Evolutionary conservation across 1,139 yeast species (phyloP), one percentile per base, ranked within the genome.

Genomic region (Candida tunisiensis): DNA sequence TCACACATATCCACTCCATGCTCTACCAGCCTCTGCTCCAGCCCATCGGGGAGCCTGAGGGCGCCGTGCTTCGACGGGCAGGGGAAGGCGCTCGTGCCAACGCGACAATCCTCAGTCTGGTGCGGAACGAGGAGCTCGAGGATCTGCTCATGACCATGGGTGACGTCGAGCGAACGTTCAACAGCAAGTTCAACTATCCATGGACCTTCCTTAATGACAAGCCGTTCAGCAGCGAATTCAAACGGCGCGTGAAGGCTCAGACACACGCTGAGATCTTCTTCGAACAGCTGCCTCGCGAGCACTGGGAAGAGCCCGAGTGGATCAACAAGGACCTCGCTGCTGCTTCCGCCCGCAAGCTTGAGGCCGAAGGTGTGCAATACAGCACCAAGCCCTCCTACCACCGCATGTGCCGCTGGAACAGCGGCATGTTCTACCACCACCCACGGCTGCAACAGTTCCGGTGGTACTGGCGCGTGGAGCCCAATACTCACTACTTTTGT

Each of bases 391-490:
- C 65, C 27, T 68, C 85, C 6, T 85, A 85, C 46, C 73, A 68
- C 38, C 64, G 65, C 40, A 69, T 68, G 74, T 68, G 74, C 41
- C 63, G 91, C 5, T 78, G 73, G 47, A 75, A 78, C 45, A 67
- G 85, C 0, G 92, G 93, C 1, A 60, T 64, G 35, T 83, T 83
- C 45, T 79, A 69, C 55, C 65, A 70, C 35, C 92, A 55, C 48
- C 75, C 74, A 3, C 48, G 77, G 34, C 71, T 85, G 26, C 40
- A 58, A 47, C 60, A 68, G 31, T 62, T 69, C 34, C 82, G 80
- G 34, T 83, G 93, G 91, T 83, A 82, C 53, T 83, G 95, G 94
- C 61, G 95, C 29, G 82, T 85, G 7, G 95, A 85, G 49, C 95
- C 95, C 2, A 74, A 77, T 37, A 88, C 85, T 24, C 74, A 79